Conservation (phyloP, 768 basidiomycete genomes). For the Kockovaella imperatae region DNA sequence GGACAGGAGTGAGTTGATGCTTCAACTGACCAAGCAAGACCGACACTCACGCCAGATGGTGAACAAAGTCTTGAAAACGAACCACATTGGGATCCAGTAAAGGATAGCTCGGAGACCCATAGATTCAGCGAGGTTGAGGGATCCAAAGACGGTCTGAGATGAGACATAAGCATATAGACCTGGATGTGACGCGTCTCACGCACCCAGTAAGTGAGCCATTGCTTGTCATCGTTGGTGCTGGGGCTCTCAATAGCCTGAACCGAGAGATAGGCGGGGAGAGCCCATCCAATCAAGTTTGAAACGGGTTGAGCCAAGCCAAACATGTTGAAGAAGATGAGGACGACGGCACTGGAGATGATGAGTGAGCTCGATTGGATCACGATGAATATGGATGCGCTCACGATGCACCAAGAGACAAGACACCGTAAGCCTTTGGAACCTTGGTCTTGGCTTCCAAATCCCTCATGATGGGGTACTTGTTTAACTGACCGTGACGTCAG, state of each 20-base stretch:
- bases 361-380: not conserved
- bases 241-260: slow-evolving; percentile 87
- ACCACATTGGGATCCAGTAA: slow-evolving; percentile 89
- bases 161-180: no score
- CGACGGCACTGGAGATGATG: slow-evolving; percentile 28
- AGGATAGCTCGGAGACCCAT: slow-evolving; percentile 74
- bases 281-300: slow-evolving; percentile 93
- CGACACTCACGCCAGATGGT: slow-evolving; percentile 80
- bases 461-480: slow-evolving; percentile 77
- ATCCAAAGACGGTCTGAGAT: slow-evolving; percentile 65
- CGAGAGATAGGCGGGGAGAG: slow-evolving; percentile 86
- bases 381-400: slow-evolving; percentile 43
- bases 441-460: slow-evolving; percentile 81
- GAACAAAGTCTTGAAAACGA: slow-evolving; percentile 81
- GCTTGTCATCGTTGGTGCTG: slow-evolving; percentile 68
- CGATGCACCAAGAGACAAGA: slow-evolving; percentile 62
- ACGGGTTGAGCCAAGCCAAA: slow-evolving; percentile 77
- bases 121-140: slow-evolving; percentile 82
- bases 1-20: slow-evolving; percentile 8
- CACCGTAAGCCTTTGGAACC: slow-evolving; percentile 84
- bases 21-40: not conserved
- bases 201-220: slow-evolving; percentile 95
- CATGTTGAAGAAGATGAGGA: slow-evolving; percentile 47
- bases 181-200: slow-evolving; percentile 3
- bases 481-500: slow-evolving; percentile 41